Percentiles rank a stretch among this genome's conserved stretches.
These are phyloP conservation scores for Lasiodiplodia hormozganensis DNA, from an alignment of 2,329 filamentous ascomycete genomes.

Conservation along the genomic window DNA sequence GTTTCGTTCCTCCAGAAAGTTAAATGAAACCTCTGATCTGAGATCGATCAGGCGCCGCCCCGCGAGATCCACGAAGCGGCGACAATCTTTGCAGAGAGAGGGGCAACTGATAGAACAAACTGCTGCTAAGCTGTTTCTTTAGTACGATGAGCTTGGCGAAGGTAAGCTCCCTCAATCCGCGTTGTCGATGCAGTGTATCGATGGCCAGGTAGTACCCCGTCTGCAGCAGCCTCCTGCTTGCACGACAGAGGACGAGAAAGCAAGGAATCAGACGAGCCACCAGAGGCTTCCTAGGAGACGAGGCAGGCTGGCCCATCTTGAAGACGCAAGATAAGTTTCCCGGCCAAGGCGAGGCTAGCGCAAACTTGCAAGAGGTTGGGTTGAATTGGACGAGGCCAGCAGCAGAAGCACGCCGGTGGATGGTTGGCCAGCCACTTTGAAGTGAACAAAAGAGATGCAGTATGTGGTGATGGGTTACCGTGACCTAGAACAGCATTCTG, in stretches of 20 bases:
- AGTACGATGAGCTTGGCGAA: neutral
- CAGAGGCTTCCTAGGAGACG: slow-evolving; percentile 15
- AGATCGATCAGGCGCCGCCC: neutral
- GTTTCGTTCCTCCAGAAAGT: neutral
- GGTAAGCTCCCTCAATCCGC: neutral
- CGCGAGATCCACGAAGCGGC: neutral
- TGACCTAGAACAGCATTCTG: slow-evolving; percentile 11
- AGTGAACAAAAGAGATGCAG: neutral
- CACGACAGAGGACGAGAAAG: slow-evolving; percentile 8
- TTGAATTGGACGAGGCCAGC: slow-evolving; percentile 5
- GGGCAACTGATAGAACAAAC: neutral
- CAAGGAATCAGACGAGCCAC: slow-evolving; percentile 19
- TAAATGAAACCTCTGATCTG: slow-evolving; percentile 7
- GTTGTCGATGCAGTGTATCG: slow-evolving; percentile 7
- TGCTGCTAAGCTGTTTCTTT: neutral
- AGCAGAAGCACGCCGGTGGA: neutral
- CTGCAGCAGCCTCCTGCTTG: neutral
- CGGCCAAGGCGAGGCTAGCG: slow-evolving; percentile 6
- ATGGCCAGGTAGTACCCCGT: neutral
- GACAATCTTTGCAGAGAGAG: neutral
- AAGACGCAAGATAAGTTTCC: slow-evolving; percentile 14
- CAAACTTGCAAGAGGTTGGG: slow-evolving; percentile 17
- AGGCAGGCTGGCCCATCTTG: slow-evolving; percentile 20
- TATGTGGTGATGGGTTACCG: neutral
- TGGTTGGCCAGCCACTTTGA: slow-evolving; percentile 13